A percentile compares a stretch with the other conserved stretches of the same genome.
phyloP scores from a whole-genome alignment of 2,329 filamentous ascomycete genomes.

The Stemphylium lycopersici region DNA sequence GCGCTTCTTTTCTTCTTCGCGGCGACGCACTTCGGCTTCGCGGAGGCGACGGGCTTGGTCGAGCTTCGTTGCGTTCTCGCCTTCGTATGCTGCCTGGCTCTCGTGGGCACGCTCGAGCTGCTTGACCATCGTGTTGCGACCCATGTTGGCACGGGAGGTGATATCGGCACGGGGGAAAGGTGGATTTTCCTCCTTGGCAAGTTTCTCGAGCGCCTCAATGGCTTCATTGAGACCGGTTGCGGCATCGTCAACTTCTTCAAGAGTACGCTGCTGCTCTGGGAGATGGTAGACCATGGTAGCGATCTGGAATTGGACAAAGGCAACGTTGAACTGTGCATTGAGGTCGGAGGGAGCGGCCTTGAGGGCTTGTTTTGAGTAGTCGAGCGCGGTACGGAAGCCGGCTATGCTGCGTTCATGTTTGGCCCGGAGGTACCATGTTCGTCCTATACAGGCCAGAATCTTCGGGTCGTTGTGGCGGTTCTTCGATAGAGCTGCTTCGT shows the following conservation, averaged over 20 bases:
- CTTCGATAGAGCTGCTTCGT: slow-evolving; percentile 82
- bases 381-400: slow-evolving; percentile 68
- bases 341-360: slow-evolving; percentile 80
- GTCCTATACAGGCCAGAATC: slow-evolving; percentile 83
- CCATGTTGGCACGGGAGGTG: slow-evolving; percentile 97
- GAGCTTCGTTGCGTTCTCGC: slow-evolving; percentile 88
- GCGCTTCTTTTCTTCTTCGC: slow-evolving; percentile 76
- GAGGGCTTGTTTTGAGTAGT: slow-evolving; percentile 72
- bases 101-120: slow-evolving; percentile 86
- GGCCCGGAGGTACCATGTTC: slow-evolving; percentile 84
- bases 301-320: slow-evolving; percentile 95
- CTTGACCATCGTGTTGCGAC: slow-evolving; percentile 89
- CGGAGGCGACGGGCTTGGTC: slow-evolving; percentile 79
- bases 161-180: slow-evolving; percentile 91
- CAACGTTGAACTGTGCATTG: slow-evolving; percentile 96
- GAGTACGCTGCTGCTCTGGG: slow-evolving; percentile 75
- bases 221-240: slow-evolving; percentile 82
- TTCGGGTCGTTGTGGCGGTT: slow-evolving; percentile 79
- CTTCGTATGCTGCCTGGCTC: slow-evolving; percentile 88
- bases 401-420: slow-evolving; percentile 68
- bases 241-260: slow-evolving; percentile 81
- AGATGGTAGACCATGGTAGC: slow-evolving; percentile 79
- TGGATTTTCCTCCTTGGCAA: slow-evolving; percentile 68
- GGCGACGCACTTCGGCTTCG: slow-evolving; percentile 77
- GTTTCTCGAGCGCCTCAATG: slow-evolving; percentile 70